A percentile compares a stretch with the other conserved stretches of the same genome.
phyloP scores from a whole-genome alignment of 306 rosid species.

The Medicago lupulina region DNA sequence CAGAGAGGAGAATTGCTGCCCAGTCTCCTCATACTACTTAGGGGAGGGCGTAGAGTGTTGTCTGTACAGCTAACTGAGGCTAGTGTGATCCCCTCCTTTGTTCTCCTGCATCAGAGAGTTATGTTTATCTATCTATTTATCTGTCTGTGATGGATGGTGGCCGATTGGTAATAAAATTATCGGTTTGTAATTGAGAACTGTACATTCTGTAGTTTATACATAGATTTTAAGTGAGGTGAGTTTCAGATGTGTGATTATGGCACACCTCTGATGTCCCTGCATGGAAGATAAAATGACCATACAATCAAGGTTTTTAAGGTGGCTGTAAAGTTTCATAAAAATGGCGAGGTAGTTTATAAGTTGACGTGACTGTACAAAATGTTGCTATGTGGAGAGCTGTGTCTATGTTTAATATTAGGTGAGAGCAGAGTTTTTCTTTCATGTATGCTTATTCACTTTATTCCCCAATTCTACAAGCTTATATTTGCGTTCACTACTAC shows the following conservation, averaged over 20 bases:
- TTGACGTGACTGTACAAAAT: slow-evolving; percentile 78
- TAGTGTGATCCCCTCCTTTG: slow-evolving; percentile 62
- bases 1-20: slow-evolving; percentile 98
- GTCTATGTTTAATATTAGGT: slow-evolving; percentile 61
- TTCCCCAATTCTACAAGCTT: slow-evolving; percentile 43
- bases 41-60: slow-evolving; percentile 55
- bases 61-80: slow-evolving; percentile 99
- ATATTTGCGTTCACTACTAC: background rate
- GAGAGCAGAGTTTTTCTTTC: slow-evolving; percentile 57
- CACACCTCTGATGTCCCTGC: slow-evolving; percentile 43
- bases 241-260: slow-evolving; percentile 3
- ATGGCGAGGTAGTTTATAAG: slow-evolving; percentile 63
- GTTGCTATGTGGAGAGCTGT: slow-evolving; percentile 54
- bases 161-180: slow-evolving; percentile 66
- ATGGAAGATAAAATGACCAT: slow-evolving; percentile 64
- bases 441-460: slow-evolving; percentile 66
- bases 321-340: slow-evolving; percentile 68
- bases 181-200: slow-evolving; percentile 78
- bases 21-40: slow-evolving; percentile 80
- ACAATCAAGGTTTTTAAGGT: slow-evolving; percentile 46
- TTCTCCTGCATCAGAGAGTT: slow-evolving; percentile 42
- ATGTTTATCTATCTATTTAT: slow-evolving; percentile 36
- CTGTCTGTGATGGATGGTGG: slow-evolving; percentile 15
- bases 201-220: slow-evolving; percentile 89
- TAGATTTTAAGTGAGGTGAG: slow-evolving; percentile 46